Base-by-base conservation (phyloP, 2,329 filamentous ascomycete genomes). In the Trichophyton verrucosum region DNA sequence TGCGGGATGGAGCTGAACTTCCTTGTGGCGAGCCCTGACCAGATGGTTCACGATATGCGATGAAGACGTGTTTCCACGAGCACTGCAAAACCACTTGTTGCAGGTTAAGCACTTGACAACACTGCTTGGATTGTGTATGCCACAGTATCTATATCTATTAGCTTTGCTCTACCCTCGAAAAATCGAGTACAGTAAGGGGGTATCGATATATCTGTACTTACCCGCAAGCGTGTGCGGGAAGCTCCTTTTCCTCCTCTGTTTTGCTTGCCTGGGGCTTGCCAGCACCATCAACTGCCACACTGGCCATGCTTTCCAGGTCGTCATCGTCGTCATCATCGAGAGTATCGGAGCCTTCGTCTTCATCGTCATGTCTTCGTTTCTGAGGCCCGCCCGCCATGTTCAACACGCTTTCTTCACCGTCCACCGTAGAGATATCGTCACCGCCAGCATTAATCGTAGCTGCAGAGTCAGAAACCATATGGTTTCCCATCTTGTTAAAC, bases 71-170 rank as follows among this genome's bases (percentile, higher is more conserved):
- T 96, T 99, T 66, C 94, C 92, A 69, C 92, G 89, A 63, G 92
- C 91, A 75, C 91, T 97, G 77, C 94, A 99, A 74, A 99, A 99
- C 94, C 94, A 99, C 73, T 97, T 99, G 78, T 84, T 92, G 79
- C 94, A 99, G 63, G 86, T 83, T 63, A 99, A 81, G 72, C 94
- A 99, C 77, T 96, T 97, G 68, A 99, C 94, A 61, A 99, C 95
- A 66, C 88, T 94, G 72, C 88, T 87, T 1, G 94, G 87, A 17
- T 95, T 95, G 77, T 99, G 94, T 65, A 99, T 99, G 62, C 94
- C 94, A 73, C 94, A 99, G 75, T 96, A 96, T 44, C 90, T 94
- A 72, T 40, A 20, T 51, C 51, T 59, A 38, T 27, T 30, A 59
- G 57, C 56, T 58, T 27, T 15, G 27, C 3, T 6, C 9, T 38